phyloP scores from a whole-genome alignment of 148 eudicot species.

The Diospyros lotus region DNA sequence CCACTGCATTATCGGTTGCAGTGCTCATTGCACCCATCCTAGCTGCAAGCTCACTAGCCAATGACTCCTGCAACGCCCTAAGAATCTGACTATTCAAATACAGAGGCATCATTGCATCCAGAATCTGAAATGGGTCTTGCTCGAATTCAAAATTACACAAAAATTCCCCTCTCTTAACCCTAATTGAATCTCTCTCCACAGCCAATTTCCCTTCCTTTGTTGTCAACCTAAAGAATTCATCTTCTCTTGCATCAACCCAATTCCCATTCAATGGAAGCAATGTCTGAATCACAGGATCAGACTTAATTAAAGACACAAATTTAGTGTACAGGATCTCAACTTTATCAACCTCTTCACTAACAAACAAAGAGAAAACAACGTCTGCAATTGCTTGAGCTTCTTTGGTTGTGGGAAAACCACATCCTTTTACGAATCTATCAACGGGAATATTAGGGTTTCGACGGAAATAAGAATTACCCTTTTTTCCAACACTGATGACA shows the following conservation, averaged over 20 bases:
- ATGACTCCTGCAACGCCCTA: slow-evolving; percentile 12
- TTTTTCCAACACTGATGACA: too few relatives aligned
- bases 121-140: too few relatives aligned
- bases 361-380: slow-evolving; percentile 3
- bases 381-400: slow-evolving; percentile 8
- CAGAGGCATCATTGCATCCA: too few relatives aligned
- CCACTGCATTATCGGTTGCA: slow-evolving; percentile 8
- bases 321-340: slow-evolving; percentile 5
- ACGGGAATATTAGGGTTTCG: too few relatives aligned
- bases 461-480: too few relatives aligned
- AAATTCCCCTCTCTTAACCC: neutral
- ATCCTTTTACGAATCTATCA: too few relatives aligned
- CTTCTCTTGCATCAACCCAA: neutral
- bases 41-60: slow-evolving; percentile 10
- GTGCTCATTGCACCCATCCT: slow-evolving; percentile 8
- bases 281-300: slow-evolving; percentile 8
- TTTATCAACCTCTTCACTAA: slow-evolving; percentile 9
- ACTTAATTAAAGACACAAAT: neutral
- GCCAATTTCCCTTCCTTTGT: slow-evolving; percentile 13
- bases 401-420: slow-evolving; percentile 2
- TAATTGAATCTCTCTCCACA: neutral
- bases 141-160: neutral
- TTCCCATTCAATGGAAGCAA: slow-evolving; percentile 13
- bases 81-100: too few relatives aligned
- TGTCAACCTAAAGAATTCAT: slow-evolving; percentile 9